Evolutionary conservation across 352 stramenopile genomes (phyloP).

Genomic region (Pseudoperonospora humuli): DNA sequence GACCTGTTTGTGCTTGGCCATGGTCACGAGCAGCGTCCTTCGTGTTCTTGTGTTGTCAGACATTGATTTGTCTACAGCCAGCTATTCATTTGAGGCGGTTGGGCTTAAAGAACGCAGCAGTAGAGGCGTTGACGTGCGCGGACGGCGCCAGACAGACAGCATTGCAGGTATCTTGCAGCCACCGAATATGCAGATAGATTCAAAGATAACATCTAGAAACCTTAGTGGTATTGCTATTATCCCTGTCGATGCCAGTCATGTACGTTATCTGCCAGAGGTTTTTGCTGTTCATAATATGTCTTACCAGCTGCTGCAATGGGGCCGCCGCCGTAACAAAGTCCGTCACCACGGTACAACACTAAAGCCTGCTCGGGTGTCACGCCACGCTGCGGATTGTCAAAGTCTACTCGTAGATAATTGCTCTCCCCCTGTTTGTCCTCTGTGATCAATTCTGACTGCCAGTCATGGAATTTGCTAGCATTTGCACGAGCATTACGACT

Average conservation of each 20-base stretch:
- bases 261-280: conserved; percentile 32
- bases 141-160: too few relatives aligned
- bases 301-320: conserved; percentile 53
- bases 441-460: conserved; percentile 13
- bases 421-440: conserved; percentile 1
- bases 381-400: conserved; percentile 73
- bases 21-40: conserved; percentile 22
- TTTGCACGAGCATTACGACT: conserved; percentile 22
- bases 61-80: too few relatives aligned
- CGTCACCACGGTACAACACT: conserved; percentile 78
- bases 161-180: too few relatives aligned
- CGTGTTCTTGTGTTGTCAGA: too few relatives aligned
- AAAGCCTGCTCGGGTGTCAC: conserved; percentile 80
- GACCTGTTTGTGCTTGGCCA: neutral
- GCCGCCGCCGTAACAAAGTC: conserved; percentile 71
- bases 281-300: conserved; percentile 63
- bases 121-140: too few relatives aligned
- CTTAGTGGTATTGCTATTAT: neutral
- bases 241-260: conserved; percentile 46
- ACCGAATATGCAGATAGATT: too few relatives aligned
- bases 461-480: conserved; percentile 49
- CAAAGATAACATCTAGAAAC: too few relatives aligned
- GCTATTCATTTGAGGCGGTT: too few relatives aligned
- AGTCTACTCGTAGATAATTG: conserved; percentile 60
- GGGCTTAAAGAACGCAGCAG: too few relatives aligned